phyloP scores from a whole-genome alignment of 495 filamentous ascomycete species.

The Daldinia loculata region DNA sequence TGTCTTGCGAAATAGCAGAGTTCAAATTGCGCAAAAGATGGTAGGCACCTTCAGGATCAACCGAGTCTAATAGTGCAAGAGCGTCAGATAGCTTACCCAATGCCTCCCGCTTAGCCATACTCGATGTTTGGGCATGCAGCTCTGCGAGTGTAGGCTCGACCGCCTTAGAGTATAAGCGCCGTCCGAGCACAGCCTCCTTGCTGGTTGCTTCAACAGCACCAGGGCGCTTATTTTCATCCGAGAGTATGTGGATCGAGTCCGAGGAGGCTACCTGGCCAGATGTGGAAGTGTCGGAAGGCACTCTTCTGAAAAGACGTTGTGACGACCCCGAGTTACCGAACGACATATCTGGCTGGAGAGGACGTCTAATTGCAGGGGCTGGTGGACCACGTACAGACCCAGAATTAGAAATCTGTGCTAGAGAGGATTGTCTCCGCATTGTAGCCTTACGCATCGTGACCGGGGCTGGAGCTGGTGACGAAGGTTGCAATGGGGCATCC shows the following conservation, averaged over 20 bases:
- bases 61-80: constrained; percentile 81
- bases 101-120: constrained; percentile 78
- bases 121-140: constrained; percentile 78
- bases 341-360: constrained; percentile 81
- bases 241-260: constrained; percentile 45
- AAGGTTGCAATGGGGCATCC: constrained; percentile 61
- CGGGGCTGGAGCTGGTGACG: constrained; percentile 52
- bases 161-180: constrained; percentile 78
- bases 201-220: constrained; percentile 62
- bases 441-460: constrained; percentile 61
- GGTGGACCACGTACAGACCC: constrained; percentile 59
- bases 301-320: constrained; percentile 86
- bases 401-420: constrained; percentile 53
- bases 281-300: constrained; percentile 72
- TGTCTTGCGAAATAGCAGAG: constrained; percentile 52
- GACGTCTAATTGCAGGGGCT: constrained; percentile 68
- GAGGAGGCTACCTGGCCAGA: constrained; percentile 47
- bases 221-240: constrained; percentile 56
- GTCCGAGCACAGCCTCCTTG: constrained; percentile 83
- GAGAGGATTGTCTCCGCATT: constrained; percentile 63
- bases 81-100: constrained; percentile 82
- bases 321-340: constrained; percentile 93
- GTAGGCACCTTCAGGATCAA: constrained; percentile 91
- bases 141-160: constrained; percentile 85
- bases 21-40: constrained; percentile 79